phyloP scores from a whole-genome alignment of 805 yeast genomes.

The Millerago galiae region DNA sequence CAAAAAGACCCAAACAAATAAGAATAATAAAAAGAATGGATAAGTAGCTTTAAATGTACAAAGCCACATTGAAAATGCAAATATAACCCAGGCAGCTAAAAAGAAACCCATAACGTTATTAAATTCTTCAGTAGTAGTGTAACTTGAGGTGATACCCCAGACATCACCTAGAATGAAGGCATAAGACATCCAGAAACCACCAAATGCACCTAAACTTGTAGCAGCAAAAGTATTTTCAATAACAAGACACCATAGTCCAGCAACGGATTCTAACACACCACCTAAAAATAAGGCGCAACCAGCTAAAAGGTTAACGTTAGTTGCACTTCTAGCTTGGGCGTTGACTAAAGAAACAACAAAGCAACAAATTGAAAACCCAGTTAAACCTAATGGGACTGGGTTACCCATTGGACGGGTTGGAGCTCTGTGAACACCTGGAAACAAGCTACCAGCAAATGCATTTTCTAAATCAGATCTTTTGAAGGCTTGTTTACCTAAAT shows the following conservation, averaged over 20 bases:
- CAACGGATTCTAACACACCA: slow-evolving; percentile 62
- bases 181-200: slow-evolving; percentile 75
- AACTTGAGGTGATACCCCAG: slow-evolving; percentile 48
- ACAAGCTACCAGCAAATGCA: slow-evolving; percentile 57
- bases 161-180: slow-evolving; percentile 57
- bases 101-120: slow-evolving; percentile 52
- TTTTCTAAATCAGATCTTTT: slow-evolving; percentile 48
- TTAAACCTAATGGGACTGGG: slow-evolving; percentile 71
- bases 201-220: slow-evolving; percentile 41
- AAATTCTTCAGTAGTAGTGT: slow-evolving; percentile 38
- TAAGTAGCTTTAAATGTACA: slow-evolving; percentile 55
- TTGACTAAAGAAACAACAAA: slow-evolving; percentile 60
- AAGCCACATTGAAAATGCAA: slow-evolving; percentile 50
- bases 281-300: slow-evolving; percentile 68
- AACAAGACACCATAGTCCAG: slow-evolving; percentile 75
- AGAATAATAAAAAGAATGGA: slow-evolving; percentile 51
- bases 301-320: slow-evolving; percentile 52
- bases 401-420: slow-evolving; percentile 54
- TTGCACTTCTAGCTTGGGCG: slow-evolving; percentile 62
- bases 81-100: slow-evolving; percentile 57
- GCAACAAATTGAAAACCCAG: slow-evolving; percentile 53
- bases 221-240: slow-evolving; percentile 74
- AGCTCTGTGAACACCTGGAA: slow-evolving; percentile 38
- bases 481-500: slow-evolving; percentile 36
- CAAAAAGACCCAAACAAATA: slow-evolving; percentile 48